Conservation (phyloP, 306 rosid species). For the Inga oerstediana region DNA sequence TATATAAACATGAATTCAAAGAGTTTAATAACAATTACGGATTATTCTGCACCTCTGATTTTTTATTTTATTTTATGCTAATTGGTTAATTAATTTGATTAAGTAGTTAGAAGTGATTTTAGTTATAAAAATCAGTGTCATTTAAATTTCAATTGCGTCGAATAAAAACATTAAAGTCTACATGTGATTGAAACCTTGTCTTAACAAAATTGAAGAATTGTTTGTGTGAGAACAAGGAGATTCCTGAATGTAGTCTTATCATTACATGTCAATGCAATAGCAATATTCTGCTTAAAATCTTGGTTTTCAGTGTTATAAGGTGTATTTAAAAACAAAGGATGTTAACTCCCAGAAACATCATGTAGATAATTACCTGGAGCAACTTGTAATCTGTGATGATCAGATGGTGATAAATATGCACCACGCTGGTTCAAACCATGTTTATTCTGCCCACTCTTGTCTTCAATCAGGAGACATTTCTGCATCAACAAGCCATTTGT, state of each 20-base stretch:
- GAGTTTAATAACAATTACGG: too few species aligned
- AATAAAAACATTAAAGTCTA: too few species aligned
- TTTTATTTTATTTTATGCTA: too few species aligned
- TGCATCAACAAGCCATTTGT: conserved; percentile 77
- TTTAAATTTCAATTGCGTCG: too few species aligned
- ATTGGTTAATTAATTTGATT: too few species aligned
- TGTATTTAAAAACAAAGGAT: conserved; percentile 44
- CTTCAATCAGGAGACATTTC: conserved; percentile 89
- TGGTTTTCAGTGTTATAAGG: conserved; percentile 39
- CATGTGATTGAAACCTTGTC: conserved; percentile 49
- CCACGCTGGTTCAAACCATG: conserved; percentile 49
- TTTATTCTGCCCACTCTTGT: conserved; percentile 46
- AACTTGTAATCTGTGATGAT: conserved; percentile 49
- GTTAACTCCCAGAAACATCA: conserved; percentile 40
- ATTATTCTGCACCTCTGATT: too few species aligned
- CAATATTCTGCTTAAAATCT: conserved; percentile 39
- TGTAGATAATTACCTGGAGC: conserved; percentile 50
- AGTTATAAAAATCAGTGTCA: too few species aligned
- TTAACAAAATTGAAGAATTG: conserved; percentile 45
- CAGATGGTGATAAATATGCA: conserved; percentile 42
- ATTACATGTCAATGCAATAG: conserved; percentile 41
- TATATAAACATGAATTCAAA: too few species aligned
- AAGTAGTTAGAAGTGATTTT: too few species aligned
- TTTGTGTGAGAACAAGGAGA: conserved; percentile 37
- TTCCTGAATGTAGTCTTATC: conserved; percentile 40